These are phyloP conservation scores for Phytopythium vexans DNA, from an alignment of 352 stramenopile genomes.

Conservation along the genomic window DNA sequence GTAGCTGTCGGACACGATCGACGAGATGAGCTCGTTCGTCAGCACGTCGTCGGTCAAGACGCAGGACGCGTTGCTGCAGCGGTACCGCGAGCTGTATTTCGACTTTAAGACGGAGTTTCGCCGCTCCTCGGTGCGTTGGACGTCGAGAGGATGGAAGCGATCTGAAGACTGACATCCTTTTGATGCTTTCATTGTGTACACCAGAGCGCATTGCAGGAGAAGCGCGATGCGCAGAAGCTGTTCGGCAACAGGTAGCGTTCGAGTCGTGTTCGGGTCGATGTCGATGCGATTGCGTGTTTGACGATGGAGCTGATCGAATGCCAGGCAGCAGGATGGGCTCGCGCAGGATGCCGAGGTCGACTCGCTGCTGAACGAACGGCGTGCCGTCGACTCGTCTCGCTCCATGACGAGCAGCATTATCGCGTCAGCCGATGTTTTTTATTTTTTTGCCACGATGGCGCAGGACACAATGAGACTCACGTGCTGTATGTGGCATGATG, in stretches of 20 bases:
- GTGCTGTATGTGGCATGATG: not conserved
- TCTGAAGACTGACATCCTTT: not conserved
- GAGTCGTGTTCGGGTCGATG: not conserved
- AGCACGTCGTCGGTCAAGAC: constrained; percentile 72
- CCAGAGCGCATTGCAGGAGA: constrained; percentile 78
- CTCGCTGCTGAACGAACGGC: constrained; percentile 75
- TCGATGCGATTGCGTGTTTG: not conserved
- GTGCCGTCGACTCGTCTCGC: constrained; percentile 75
- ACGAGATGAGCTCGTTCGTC: constrained; percentile 79
- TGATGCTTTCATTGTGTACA: not conserved
- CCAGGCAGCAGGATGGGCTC: constrained; percentile 37
- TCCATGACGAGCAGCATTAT: constrained; percentile 83
- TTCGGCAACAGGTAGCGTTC: constrained; percentile 65
- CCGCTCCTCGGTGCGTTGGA: constrained; percentile 60
- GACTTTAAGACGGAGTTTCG: constrained; percentile 95
- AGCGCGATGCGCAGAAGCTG: constrained; percentile 76
- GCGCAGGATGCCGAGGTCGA: constrained; percentile 75
- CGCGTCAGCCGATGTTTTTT: constrained; percentile 33
- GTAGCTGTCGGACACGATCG: constrained; percentile 81
- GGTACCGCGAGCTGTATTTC: constrained; percentile 96
- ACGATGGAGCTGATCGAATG: not conserved
- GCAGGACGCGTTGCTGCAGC: constrained; percentile 89
- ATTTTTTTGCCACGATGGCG: not conserved
- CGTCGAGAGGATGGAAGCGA: too few relatives aligned
- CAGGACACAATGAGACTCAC: not conserved